Evolutionary conservation across 345 rosid genomes (phyloP).

Genomic region (Camelina hispida): DNA sequence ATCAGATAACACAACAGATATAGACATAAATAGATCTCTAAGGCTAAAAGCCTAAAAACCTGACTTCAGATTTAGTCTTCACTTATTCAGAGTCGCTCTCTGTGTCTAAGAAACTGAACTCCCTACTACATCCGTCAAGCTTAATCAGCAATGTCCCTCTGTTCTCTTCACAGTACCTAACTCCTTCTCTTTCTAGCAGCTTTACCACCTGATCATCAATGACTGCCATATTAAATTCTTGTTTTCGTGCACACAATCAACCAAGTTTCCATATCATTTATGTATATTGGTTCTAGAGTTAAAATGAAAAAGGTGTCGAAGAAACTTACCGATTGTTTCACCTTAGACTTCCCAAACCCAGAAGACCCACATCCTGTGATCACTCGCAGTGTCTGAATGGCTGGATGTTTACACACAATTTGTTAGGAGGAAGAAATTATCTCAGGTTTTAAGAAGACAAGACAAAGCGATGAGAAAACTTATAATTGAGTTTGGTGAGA

Average conservation of each 20-base stretch:
- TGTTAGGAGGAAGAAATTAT: constrained; percentile 2
- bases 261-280: not conserved
- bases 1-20: constrained; percentile 17
- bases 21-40: constrained; percentile 27
- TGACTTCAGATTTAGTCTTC: constrained; percentile 13
- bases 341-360: constrained; percentile 82
- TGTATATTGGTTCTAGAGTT: not conserved
- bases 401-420: constrained; percentile 49
- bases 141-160: constrained; percentile 72
- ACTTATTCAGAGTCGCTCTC: constrained; percentile 63
- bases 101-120: constrained; percentile 71
- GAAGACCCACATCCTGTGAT: constrained; percentile 91
- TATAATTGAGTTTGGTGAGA: not conserved
- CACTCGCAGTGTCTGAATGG: constrained; percentile 80
- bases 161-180: constrained; percentile 78
- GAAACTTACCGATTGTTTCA: constrained; percentile 81
- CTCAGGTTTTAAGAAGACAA: not conserved
- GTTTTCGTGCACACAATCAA: not conserved
- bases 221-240: not conserved
- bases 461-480: not conserved
- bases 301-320: not conserved
- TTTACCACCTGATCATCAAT: constrained; percentile 58
- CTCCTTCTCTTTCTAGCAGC: constrained; percentile 67
- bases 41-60: constrained; percentile 11
- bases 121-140: constrained; percentile 58